phyloP scores from a whole-genome alignment of 2,329 filamentous ascomycete genomes.

The Ceratocystis alfenasii region DNA sequence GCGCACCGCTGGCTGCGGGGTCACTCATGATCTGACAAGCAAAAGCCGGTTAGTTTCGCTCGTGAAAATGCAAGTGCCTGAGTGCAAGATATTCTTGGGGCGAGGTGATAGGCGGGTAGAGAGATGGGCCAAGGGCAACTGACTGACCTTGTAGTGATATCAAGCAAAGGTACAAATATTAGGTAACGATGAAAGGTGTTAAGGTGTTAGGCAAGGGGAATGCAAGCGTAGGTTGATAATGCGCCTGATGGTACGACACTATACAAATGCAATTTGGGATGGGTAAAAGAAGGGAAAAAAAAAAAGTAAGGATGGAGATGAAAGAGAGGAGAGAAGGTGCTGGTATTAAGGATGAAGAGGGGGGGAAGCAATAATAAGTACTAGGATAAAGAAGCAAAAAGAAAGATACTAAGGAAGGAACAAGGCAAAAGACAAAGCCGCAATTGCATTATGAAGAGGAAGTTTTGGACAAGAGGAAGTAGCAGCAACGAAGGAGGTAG shows the following conservation, averaged over 20 bases:
- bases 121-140: background rate
- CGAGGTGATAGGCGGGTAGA: background rate
- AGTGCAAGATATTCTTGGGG: background rate
- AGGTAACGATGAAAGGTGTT: background rate
- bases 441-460: background rate
- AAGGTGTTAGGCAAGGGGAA: background rate
- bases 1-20: constrained; percentile 14
- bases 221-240: background rate
- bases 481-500: background rate
- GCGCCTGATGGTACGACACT: no score
- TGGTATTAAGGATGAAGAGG: background rate
- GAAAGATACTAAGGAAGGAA: background rate
- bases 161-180: background rate
- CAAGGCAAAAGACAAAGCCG: background rate
- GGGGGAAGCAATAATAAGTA: background rate
- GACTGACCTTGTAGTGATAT: background rate
- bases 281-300: background rate
- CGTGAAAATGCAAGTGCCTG: background rate
- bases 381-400: background rate
- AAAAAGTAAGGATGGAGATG: background rate
- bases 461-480: background rate
- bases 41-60: background rate
- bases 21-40: constrained; percentile 12
- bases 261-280: background rate
- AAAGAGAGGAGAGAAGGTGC: background rate